Percentiles rank a stretch among this genome's conserved stretches.
These are phyloP conservation scores for Huntiella decipiens DNA, from an alignment of 2,329 filamentous ascomycete species.

Conservation along the genomic window DNA sequence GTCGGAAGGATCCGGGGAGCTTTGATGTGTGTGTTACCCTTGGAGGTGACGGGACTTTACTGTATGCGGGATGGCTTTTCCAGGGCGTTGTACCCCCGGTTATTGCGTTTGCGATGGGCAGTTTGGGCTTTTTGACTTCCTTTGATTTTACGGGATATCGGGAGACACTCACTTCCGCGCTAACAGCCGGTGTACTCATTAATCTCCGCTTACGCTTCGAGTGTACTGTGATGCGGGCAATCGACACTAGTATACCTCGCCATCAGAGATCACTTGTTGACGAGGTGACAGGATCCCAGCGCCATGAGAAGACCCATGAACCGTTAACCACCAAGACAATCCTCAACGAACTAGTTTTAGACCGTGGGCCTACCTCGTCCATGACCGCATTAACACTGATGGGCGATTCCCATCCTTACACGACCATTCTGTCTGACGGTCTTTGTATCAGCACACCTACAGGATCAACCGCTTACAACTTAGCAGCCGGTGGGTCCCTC, in stretches of 20 bases:
- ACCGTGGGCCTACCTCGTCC: conserved; percentile 81
- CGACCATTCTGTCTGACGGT: conserved; percentile 79
- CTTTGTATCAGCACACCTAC: conserved; percentile 89
- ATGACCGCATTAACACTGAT: conserved; percentile 89
- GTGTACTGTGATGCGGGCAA: conserved; percentile 76
- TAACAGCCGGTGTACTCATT: conserved; percentile 70
- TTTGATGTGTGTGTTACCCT: conserved; percentile 91
- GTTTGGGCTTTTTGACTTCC: conserved; percentile 86
- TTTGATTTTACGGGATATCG: conserved; percentile 73
- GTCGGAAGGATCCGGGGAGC: conserved; percentile 55
- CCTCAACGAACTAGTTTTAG: conserved; percentile 90
- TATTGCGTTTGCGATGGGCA: conserved; percentile 77
- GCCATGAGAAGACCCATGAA: conserved; percentile 34
- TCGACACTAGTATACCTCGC: conserved; percentile 18
- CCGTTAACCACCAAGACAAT: conserved; percentile 79
- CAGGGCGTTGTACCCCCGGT: conserved; percentile 89
- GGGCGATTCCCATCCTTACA: conserved; percentile 88
- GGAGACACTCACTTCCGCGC: conserved; percentile 49
- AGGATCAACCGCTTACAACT: conserved; percentile 86
- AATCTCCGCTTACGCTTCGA: conserved; percentile 80
- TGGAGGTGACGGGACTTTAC: conserved; percentile 87
- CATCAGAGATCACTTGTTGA: conserved; percentile 53
- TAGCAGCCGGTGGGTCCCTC: conserved; percentile 83
- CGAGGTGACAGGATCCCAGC: conserved; percentile 51
- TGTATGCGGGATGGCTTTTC: conserved; percentile 94